A percentile compares a stretch with the other conserved stretches of the same genome.
These are phyloP conservation scores for Rutstroemia sp. DNA, from an alignment of 2,329 filamentous ascomycete species.

Conservation along the genomic window DNA sequence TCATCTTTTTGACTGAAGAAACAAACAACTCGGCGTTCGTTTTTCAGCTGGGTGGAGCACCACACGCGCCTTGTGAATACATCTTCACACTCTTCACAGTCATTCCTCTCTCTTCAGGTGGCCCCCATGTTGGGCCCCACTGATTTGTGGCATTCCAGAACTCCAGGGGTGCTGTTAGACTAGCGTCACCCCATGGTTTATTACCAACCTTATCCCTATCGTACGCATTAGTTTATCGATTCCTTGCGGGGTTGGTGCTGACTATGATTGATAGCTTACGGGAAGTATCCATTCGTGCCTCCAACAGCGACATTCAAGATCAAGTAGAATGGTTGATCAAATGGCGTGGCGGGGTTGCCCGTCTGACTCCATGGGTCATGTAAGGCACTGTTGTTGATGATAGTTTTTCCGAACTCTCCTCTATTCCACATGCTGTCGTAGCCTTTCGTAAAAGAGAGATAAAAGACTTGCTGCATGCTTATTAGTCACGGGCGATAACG, in stretches of 20 bases:
- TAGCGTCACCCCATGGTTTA: conserved; percentile 41
- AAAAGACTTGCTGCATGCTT: conserved; percentile 34
- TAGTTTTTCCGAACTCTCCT: conserved; percentile 35
- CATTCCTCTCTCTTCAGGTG: conserved; percentile 14
- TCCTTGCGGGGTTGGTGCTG: not conserved
- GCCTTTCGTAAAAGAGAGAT: conserved; percentile 22
- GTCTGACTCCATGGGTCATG: conserved; percentile 38
- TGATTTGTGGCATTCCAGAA: conserved; percentile 36
- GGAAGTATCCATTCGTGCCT: conserved; percentile 41
- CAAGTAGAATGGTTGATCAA: conserved; percentile 45
- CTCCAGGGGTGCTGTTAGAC: conserved; percentile 33
- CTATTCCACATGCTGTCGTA: conserved; percentile 29
- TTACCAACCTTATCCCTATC: conserved; percentile 34
- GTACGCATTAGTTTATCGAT: conserved; percentile 10
- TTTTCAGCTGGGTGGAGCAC: conserved; percentile 2
- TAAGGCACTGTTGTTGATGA: conserved; percentile 35
- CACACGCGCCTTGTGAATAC: conserved; percentile 12
- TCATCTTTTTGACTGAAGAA: not conserved
- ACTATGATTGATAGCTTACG: conserved; percentile 23
- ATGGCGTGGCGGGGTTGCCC: conserved; percentile 36
- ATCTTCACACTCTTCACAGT: conserved; percentile 18
- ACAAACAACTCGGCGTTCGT: not conserved
- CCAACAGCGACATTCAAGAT: conserved; percentile 46
- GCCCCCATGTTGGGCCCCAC: conserved; percentile 41
- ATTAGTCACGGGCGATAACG: not conserved